Evolutionary conservation across 768 basidiomycete genomes (phyloP).

Genomic region (Calocybe gangraenosa): DNA sequence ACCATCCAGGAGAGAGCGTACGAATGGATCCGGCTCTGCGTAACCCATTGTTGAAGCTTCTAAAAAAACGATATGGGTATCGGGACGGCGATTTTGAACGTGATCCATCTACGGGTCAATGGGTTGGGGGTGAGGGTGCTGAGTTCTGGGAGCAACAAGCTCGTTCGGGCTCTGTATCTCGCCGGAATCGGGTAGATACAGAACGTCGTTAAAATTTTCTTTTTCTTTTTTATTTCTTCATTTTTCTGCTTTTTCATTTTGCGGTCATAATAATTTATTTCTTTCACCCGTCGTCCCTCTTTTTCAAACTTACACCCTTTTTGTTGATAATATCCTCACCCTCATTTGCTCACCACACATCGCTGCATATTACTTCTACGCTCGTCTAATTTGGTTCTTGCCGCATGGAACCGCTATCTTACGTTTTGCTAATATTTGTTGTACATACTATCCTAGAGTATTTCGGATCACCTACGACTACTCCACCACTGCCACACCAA

Average conservation of each 20-base stretch:
- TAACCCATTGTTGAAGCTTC: conserved; percentile 70
- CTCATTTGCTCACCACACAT: too few relatives aligned
- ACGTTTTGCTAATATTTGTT: too few relatives aligned
- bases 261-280: conserved; percentile 1
- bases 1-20: conserved; percentile 79
- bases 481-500: too few relatives aligned
- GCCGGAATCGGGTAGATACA: conserved; percentile 27
- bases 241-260: background rate
- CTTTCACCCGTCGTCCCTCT: background rate
- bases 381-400: too few relatives aligned
- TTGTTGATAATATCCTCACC: too few relatives aligned
- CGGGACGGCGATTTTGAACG: conserved; percentile 85
- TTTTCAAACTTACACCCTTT: conserved; percentile 9
- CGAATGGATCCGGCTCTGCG: conserved; percentile 87
- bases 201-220: conserved; percentile 20
- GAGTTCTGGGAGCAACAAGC: conserved; percentile 59
- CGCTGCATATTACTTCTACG: too few relatives aligned
- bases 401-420: too few relatives aligned
- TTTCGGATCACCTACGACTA: too few relatives aligned
- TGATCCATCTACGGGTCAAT: conserved; percentile 56
- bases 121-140: conserved; percentile 66
- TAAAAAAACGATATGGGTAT: conserved; percentile 73
- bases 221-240: background rate
- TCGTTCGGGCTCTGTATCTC: conserved; percentile 26
- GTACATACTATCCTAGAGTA: too few relatives aligned